Percentiles rank a stretch among this genome's conserved stretches.
phyloP scores from a whole-genome alignment of 2,329 filamentous ascomycete species.

The Endoconidiophora polonica region DNA sequence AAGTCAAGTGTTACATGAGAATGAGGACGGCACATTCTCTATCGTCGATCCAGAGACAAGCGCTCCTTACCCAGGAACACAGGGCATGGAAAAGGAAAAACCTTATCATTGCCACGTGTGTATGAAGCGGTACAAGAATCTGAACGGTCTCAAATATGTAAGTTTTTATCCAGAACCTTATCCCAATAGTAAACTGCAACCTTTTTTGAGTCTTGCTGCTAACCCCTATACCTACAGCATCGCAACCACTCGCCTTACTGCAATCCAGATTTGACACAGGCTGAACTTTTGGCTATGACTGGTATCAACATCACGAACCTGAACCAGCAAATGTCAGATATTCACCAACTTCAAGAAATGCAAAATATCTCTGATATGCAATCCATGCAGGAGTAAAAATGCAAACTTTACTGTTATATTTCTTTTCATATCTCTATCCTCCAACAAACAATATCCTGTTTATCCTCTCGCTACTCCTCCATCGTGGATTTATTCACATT shows the following conservation, averaged over 20 bases:
- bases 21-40: slow-evolving; percentile 90
- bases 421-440: too few species aligned
- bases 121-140: slow-evolving; percentile 96
- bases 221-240: slow-evolving; percentile 9
- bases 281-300: slow-evolving; percentile 13
- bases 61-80: slow-evolving; percentile 80
- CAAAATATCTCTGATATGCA: slow-evolving; percentile 12
- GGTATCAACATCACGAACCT: slow-evolving; percentile 10
- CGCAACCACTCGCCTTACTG: slow-evolving; percentile 15
- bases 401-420: too few species aligned
- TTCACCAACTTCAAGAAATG: slow-evolving; percentile 9
- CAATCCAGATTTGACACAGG: slow-evolving; percentile 14
- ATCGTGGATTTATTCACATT: neutral
- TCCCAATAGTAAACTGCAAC: neutral
- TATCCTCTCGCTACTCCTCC: too few species aligned
- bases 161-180: slow-evolving; percentile 20
- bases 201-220: neutral
- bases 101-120: slow-evolving; percentile 95
- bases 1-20: slow-evolving; percentile 91
- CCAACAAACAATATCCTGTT: too few species aligned
- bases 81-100: slow-evolving; percentile 99
- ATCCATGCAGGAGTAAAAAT: slow-evolving; percentile 10
- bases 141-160: slow-evolving; percentile 94
- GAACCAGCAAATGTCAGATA: slow-evolving; percentile 9
- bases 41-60: slow-evolving; percentile 96